Conservation (phyloP, 75 land plant genomes). For the Pinus tabuliformis region DNA sequence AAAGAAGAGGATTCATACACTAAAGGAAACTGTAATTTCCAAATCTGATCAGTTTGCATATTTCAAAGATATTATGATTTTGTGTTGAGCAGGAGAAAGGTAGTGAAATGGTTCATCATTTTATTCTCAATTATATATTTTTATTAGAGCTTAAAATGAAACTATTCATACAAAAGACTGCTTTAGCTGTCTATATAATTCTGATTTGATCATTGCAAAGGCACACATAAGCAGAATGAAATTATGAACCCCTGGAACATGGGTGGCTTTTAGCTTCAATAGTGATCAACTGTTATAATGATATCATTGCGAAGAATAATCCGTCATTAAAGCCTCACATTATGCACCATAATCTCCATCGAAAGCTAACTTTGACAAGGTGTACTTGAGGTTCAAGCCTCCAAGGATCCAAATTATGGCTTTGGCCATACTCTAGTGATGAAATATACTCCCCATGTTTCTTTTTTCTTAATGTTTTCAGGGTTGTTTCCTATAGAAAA, state of each 20-base stretch:
- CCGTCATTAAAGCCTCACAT: background rate
- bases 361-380: background rate
- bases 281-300: background rate
- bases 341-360: background rate
- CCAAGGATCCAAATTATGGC: background rate
- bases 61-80: background rate
- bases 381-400: background rate
- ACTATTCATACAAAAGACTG: background rate
- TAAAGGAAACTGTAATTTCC: background rate
- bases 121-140: background rate
- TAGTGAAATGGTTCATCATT: background rate
- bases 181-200: background rate
- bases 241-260: background rate
- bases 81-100: background rate
- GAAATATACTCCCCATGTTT: background rate
- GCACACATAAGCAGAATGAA: background rate
- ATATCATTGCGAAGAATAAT: background rate
- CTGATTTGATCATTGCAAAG: background rate
- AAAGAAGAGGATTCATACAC: background rate
- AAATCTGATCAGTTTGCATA: background rate
- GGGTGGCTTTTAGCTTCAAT: background rate
- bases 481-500: background rate
- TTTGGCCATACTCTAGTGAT: background rate
- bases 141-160: background rate
- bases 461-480: background rate